phyloP scores from a whole-genome alignment of 2,329 filamentous ascomycete genomes.

The Waltergamsia citrina region DNA sequence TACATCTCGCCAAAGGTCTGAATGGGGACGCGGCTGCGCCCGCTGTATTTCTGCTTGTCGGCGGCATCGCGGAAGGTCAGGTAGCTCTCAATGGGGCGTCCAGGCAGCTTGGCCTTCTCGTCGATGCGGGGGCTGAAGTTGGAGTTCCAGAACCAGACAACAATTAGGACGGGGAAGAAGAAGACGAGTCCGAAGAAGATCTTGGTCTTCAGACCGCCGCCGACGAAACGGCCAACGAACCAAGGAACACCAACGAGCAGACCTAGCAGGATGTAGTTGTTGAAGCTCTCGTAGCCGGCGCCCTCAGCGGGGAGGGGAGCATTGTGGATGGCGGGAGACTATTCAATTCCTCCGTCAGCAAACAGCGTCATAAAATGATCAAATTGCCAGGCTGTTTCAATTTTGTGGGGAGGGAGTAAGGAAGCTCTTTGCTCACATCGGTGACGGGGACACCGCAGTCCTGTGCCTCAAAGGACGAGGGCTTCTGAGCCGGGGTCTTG shows the following conservation, averaged over 20 bases:
- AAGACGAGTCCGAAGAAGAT: conserved; percentile 81
- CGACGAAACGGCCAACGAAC: conserved; percentile 77
- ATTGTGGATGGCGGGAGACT: conserved; percentile 73
- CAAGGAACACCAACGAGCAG: conserved; percentile 63
- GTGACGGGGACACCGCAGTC: conserved; percentile 41
- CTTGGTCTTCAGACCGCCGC: conserved; percentile 77
- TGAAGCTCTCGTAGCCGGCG: conserved; percentile 77
- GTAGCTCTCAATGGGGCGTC: conserved; percentile 84
- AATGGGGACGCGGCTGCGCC: conserved; percentile 74
- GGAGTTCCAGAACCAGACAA: conserved; percentile 77
- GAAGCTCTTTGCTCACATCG: conserved; percentile 21
- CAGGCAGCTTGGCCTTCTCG: conserved; percentile 81
- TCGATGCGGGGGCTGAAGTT: conserved; percentile 80
- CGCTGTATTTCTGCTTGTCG: conserved; percentile 58
- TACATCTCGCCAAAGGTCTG: conserved; percentile 98
- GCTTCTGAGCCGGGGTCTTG: conserved; percentile 26
- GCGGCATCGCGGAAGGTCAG: conserved; percentile 64
- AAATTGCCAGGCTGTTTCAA: too few species aligned
- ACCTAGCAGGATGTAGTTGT: conserved; percentile 66
- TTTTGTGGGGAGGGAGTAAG: neutral
- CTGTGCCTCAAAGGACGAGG: conserved; percentile 57
- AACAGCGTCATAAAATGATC: too few species aligned
- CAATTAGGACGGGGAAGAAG: conserved; percentile 67
- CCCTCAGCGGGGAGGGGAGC: conserved; percentile 86
- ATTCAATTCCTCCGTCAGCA: too few species aligned